A percentile compares a stretch with the other conserved stretches of the same genome.
Evolutionary conservation across 371 early-diverging fungal genomes (phyloP).

Genomic region (Rhizopus stolonifer): DNA sequence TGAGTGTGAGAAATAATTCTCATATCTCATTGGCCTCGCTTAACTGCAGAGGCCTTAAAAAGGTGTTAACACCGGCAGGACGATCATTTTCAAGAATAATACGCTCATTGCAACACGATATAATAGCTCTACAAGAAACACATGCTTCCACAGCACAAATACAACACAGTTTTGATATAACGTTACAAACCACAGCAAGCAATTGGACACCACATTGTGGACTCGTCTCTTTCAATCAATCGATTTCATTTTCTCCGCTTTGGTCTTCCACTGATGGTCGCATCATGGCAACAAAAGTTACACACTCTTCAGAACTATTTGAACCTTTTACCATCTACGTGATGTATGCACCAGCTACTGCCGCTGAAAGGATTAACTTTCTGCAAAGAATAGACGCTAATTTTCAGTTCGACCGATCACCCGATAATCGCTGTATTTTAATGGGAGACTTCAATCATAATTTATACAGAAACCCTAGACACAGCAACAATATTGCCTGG

Average conservation of each 20-base stretch:
- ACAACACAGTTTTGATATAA: background rate
- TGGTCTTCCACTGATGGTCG: background rate
- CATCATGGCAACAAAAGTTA: background rate
- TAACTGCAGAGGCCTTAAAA: conserved; percentile 12
- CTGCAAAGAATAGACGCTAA: no score
- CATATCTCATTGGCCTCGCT: background rate
- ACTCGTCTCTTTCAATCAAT: background rate
- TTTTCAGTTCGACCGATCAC: no score
- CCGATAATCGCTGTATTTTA: no score
- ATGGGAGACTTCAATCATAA: no score
- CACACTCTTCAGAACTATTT: no score
- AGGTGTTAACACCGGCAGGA: background rate
- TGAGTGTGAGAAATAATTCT: no score
- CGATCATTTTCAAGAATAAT: background rate
- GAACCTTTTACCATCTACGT: background rate
- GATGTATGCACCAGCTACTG: conserved; percentile 2
- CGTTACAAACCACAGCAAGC: background rate
- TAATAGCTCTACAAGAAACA: conserved; percentile 8
- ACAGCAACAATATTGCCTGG: no score
- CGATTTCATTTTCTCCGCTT: background rate
- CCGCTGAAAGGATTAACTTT: background rate
- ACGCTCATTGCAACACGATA: background rate
- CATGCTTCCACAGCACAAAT: background rate
- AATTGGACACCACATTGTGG: conserved; percentile 9
- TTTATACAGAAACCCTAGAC: no score